Base-by-base conservation (phyloP, 2,329 filamentous ascomycete species). In the Paecilomyces niveus region DNA sequence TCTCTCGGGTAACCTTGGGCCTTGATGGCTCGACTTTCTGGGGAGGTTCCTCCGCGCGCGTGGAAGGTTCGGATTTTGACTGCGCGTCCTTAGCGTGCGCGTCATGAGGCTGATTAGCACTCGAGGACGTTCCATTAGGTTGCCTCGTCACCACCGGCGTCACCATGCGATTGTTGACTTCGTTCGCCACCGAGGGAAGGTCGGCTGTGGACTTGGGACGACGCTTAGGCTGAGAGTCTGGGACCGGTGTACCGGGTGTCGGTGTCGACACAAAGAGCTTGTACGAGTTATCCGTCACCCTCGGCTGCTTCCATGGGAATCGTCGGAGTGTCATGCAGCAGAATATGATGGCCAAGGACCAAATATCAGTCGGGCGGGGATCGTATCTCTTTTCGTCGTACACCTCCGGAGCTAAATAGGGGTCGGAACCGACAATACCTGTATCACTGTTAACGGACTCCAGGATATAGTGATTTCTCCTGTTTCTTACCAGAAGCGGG, bases 311-410 rank as follows among this genome's bases (percentile, higher is more conserved):
- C 94, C 94, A 99, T 0, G 94, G 94, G 70, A 99, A 99, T 35
- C 94, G 82, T 22, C 94, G 85, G 50, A 99, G 80, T 4, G 91
- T 94, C 94, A 99, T 99, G 79, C 94, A 99, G 76, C 94, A 97
- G 76, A 93, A 99, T 57, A 99, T 97, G 66, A 99, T 99, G 18
- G 93, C 94, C 60, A 99, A 81, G 10, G 94, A 99, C 94, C 94
- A 99, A 60, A 99, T 92, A 76, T 99, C 94, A 1, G 93, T 90
- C 6, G 92, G 90, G 62, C 92, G 89, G 0, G 94, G 92, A 68
- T 99, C 92, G 72, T 99, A 99, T 70, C 92, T 92, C 64, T 89
- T 86, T 62, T 92, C 85, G 64, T 97, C 92, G 69, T 97, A 97
- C 0, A 99, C 94, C 74, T 99, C 94, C 0, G 94, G 94, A 0